Evolutionary conservation across 352 stramenopile species (phyloP).

Genomic region (Phytopythium aichiense): DNA sequence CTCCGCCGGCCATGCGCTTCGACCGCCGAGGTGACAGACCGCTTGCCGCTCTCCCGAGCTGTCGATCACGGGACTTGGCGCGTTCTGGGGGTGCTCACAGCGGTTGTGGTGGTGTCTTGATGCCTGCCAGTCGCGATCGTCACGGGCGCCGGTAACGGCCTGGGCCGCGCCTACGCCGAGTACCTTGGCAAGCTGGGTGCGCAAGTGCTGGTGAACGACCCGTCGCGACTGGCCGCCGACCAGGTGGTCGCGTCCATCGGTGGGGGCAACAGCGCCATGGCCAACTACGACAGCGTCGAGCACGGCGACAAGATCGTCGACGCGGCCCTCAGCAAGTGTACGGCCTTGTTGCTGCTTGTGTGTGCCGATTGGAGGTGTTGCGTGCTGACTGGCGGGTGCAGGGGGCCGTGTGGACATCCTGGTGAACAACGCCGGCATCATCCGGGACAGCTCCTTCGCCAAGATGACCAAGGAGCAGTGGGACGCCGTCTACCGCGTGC

Average conservation of each 20-base stretch:
- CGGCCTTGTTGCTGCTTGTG: not conserved
- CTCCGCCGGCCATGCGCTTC: slow-evolving; percentile 37
- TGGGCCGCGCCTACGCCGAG: slow-evolving; percentile 80
- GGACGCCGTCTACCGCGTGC: slow-evolving; percentile 78
- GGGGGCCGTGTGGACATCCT: slow-evolving; percentile 88
- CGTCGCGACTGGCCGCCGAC: slow-evolving; percentile 51
- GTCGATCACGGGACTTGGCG: not conserved
- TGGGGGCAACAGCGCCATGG: slow-evolving; percentile 36
- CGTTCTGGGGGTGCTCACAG: not conserved
- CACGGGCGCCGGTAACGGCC: slow-evolving; percentile 80
- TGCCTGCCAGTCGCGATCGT: slow-evolving; percentile 68
- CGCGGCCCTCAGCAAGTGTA: slow-evolving; percentile 83
- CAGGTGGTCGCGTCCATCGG: slow-evolving; percentile 53
- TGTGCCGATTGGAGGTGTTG: no score
- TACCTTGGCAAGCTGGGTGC: slow-evolving; percentile 64
- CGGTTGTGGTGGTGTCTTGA: not conserved
- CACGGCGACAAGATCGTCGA: slow-evolving; percentile 76
- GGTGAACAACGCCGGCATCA: slow-evolving; percentile 92
- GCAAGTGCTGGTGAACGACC: slow-evolving; percentile 83
- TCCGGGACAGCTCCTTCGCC: slow-evolving; percentile 86
- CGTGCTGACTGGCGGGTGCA: slow-evolving; percentile 6
- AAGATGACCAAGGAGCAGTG: slow-evolving; percentile 86
- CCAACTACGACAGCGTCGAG: slow-evolving; percentile 75
- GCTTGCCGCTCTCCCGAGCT: not conserved
- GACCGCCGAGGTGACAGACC: slow-evolving; percentile 33